Conservation (phyloP, 208 protist genomes). For the Acanthamoeba culbertsoni region DNA sequence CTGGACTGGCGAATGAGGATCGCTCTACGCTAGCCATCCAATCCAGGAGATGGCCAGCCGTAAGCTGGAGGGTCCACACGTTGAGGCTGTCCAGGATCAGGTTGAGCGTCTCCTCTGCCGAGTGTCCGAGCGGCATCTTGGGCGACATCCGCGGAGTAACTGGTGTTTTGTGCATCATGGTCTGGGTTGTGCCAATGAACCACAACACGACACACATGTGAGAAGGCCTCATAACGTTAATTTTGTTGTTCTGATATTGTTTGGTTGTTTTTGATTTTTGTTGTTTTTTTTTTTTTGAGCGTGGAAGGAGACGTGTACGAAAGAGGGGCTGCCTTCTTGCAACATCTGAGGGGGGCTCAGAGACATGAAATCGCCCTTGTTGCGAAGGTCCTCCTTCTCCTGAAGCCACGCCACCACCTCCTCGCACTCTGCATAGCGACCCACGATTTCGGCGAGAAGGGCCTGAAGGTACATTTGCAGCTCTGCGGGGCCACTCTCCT, state of each 20-base stretch:
- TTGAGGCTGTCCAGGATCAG: constrained; percentile 11
- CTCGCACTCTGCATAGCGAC: neutral
- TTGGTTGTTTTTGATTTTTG: neutral
- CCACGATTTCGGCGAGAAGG: neutral
- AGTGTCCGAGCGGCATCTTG: constrained; percentile 1
- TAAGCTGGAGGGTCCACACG: constrained; percentile 4
- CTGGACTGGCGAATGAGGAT: neutral
- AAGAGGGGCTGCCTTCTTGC: neutral
- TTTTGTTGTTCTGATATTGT: too few relatives aligned
- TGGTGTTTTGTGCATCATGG: neutral
- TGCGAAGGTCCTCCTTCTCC: neutral
- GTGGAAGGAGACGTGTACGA: neutral
- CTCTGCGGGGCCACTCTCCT: neutral
- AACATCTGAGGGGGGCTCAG: neutral
- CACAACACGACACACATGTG: neutral
- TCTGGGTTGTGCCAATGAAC: neutral
- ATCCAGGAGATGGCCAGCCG: neutral
- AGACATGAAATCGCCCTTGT: neutral
- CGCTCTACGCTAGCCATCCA: neutral
- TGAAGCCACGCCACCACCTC: neutral
- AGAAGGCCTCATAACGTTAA: too few relatives aligned
- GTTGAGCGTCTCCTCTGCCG: neutral
- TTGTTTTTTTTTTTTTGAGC: neutral
- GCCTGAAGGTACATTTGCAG: constrained; percentile 17
- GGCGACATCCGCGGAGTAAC: neutral